Conservation (phyloP, 352 stramenopile genomes). For the Phytophthora agathidicida region DNA sequence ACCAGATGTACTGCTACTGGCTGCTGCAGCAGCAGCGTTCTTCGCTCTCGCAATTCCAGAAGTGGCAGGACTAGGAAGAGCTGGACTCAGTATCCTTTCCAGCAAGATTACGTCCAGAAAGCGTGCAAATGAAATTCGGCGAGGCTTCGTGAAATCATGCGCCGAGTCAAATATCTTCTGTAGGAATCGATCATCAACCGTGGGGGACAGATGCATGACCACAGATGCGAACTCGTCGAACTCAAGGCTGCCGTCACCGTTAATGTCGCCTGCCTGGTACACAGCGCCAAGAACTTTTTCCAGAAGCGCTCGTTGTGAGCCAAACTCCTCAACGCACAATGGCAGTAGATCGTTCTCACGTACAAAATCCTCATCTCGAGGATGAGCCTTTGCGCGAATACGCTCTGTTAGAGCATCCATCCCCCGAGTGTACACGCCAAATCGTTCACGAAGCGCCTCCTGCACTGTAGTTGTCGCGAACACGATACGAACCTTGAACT, state of each 20-base stretch:
- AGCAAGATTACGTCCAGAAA: constrained; percentile 69
- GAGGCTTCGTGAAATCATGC: constrained; percentile 63
- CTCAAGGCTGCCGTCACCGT: constrained; percentile 70
- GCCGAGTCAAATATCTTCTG: constrained; percentile 64
- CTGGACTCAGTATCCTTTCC: constrained; percentile 53
- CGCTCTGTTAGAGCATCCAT: constrained; percentile 49
- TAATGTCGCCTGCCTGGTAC: constrained; percentile 71
- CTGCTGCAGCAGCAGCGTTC: constrained; percentile 13
- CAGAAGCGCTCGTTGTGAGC: constrained; percentile 48
- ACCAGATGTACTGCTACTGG: neutral
- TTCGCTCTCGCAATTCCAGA: constrained; percentile 31
- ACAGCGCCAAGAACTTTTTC: constrained; percentile 77
- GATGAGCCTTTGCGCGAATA: constrained; percentile 44
- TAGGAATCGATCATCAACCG: constrained; percentile 58
- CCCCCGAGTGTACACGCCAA: constrained; percentile 67
- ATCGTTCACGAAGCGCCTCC: constrained; percentile 62
- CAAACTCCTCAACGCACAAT: constrained; percentile 70
- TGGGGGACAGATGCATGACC: constrained; percentile 57
- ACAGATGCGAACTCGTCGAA: constrained; percentile 80
- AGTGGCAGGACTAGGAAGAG: constrained; percentile 15
- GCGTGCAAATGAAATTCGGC: constrained; percentile 62
- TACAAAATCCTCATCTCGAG: constrained; percentile 64
- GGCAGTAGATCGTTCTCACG: constrained; percentile 63
- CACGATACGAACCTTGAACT: constrained; percentile 68
- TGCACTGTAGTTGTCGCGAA: constrained; percentile 58